Conservation (phyloP, 2,329 filamentous ascomycete species). For the Pseudogymnoascus sp. region DNA sequence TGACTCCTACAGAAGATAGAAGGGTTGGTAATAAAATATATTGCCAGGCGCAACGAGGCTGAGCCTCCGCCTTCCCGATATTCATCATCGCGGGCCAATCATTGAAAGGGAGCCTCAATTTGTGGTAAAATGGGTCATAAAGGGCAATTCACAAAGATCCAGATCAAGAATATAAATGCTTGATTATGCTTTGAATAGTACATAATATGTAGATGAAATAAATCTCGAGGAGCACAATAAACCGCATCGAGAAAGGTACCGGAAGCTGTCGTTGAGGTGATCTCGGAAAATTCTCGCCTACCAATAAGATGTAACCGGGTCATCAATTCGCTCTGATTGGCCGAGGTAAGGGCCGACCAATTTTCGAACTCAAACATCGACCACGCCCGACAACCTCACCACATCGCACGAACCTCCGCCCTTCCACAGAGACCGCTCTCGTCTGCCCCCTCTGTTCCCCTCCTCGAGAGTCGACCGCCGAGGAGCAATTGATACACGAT, state of each 20-base stretch:
- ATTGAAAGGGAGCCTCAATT: neutral
- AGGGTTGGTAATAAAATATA: conserved; percentile 8
- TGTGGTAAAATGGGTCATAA: neutral
- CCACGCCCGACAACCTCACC: conserved; percentile 9
- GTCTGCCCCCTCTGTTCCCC: conserved; percentile 6
- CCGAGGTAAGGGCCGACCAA: conserved; percentile 7
- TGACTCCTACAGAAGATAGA: neutral
- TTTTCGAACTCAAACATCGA: conserved; percentile 9
- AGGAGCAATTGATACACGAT: conserved; percentile 10
- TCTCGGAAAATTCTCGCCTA: conserved; percentile 3
- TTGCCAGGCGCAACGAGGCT: conserved; percentile 9
- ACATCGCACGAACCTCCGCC: conserved; percentile 6
- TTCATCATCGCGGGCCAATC: neutral
- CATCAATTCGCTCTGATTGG: conserved; percentile 9
- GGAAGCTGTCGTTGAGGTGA: conserved; percentile 3
- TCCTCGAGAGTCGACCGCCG: conserved; percentile 6
- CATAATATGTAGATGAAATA: conserved; percentile 1
- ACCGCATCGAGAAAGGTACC: neutral
- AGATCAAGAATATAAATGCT: neutral
- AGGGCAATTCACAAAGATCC: neutral
- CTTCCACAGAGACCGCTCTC: conserved; percentile 5
- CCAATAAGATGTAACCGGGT: conserved; percentile 9
- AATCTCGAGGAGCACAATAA: neutral
- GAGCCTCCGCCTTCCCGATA: conserved; percentile 3
- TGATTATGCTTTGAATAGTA: neutral